These are phyloP conservation scores for Cryptosporidium bovis DNA, from an alignment of 169 alveolate genomes.

Conservation along the genomic window DNA sequence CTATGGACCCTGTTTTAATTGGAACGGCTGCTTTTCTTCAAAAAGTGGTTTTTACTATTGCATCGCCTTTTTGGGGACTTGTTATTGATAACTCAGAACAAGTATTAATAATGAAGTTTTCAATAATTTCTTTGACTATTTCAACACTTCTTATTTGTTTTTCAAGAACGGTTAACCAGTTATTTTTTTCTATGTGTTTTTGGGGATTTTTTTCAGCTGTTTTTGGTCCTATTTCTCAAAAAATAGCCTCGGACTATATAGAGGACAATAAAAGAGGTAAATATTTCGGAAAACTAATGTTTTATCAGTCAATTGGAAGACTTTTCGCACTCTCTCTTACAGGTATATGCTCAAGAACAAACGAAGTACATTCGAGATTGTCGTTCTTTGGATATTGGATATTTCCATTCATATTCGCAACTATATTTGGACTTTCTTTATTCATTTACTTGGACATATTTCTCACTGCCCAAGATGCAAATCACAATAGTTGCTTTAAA, in stretches of 20 bases:
- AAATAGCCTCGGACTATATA: conserved; percentile 22
- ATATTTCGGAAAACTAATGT: conserved; percentile 58
- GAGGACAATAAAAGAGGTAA: conserved; percentile 42
- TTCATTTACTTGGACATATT: conserved; percentile 13
- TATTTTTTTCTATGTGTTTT: conserved; percentile 61
- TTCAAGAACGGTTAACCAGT: neutral
- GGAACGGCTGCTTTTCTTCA: conserved; percentile 70
- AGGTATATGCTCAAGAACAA: neutral
- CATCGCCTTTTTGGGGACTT: conserved; percentile 63
- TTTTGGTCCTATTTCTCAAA: conserved; percentile 60
- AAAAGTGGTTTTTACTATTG: conserved; percentile 38
- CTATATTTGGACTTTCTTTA: conserved; percentile 17
- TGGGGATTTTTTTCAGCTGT: conserved; percentile 69
- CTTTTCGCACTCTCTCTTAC: conserved; percentile 35
- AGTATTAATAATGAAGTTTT: conserved; percentile 7
- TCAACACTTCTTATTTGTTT: conserved; percentile 32
- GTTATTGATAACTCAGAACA: conserved; percentile 36
- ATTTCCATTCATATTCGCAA: conserved; percentile 39
- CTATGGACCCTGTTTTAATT: conserved; percentile 35
- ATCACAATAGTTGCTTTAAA: neutral
- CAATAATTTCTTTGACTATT: conserved; percentile 10
- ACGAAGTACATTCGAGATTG: neutral
- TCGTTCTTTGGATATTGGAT: conserved; percentile 30
- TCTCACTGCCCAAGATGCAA: neutral
- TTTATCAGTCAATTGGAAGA: conserved; percentile 59